Evolutionary conservation across 2,329 filamentous ascomycete species (phyloP), one percentile per base, ranked within the genome.

Genomic region (Xylaria sp.): DNA sequence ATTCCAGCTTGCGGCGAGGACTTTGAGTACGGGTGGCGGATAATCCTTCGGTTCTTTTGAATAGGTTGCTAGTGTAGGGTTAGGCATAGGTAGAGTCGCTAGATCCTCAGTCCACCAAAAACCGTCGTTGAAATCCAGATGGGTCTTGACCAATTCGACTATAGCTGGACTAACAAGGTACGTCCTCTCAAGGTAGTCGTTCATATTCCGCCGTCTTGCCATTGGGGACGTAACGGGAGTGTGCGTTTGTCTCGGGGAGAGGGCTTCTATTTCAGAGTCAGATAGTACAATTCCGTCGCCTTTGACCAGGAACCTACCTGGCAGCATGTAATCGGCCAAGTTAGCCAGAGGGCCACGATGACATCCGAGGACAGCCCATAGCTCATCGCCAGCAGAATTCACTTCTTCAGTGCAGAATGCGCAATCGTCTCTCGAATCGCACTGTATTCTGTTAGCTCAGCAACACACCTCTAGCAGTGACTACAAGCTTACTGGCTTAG

Each of bases 21-120:
- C 82, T 63, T 80, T 81, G 6, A 89, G 78, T 2, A 86, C 80
- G 0, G 86, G 86, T 0, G 87, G 85, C 7, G 84, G 78, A 33
- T 82, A 79, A 13, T 82, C 80, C 12, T 80, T 74, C 2, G 80
- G 75, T 2, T 83, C 81, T 66, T 79, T 79, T 18, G 77, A 78
- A 72, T 82, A 84, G 2, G 76, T 78, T 3, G 82, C 78, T 10
- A 79, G 68, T 3, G 80, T 78, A 4, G 80, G 80, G 56, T 83
- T 83, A 1, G 78, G 72, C 33, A 80, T 79, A 12, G 82, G 80
- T 43, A 82, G 69, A 55, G 75, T 80, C 8, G 82, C 82, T 28
- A 86, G 76, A 70, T 87, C 83, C 57, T 86, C 85, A 18, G 83
- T 85, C 84, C 85, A 87, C 87, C 87, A 89, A 73, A 89, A 89